phyloP scores from a whole-genome alignment of 352 stramenopile species.

The Pilasporangium apinafurcum region DNA sequence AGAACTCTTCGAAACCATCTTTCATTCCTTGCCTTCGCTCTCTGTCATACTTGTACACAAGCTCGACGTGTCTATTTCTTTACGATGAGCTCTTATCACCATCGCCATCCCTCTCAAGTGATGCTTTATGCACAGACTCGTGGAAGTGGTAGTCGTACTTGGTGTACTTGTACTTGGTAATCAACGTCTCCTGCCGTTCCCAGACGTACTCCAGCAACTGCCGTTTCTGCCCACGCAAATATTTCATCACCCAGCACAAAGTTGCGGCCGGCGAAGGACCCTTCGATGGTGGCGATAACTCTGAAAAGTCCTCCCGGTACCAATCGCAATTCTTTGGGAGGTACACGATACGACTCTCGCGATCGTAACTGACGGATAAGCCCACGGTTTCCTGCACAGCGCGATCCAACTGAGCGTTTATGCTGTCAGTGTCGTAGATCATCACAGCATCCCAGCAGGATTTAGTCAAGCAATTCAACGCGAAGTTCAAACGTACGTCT shows the following conservation, averaged over 20 bases:
- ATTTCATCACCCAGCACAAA: constrained; percentile 19
- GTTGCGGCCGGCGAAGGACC: constrained; percentile 19
- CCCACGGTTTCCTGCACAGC: constrained; percentile 19
- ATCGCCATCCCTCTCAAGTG: too few relatives aligned
- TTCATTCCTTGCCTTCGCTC: too few relatives aligned
- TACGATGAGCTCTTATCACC: too few relatives aligned
- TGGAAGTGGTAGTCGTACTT: constrained; percentile 57
- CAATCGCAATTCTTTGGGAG: constrained; percentile 55
- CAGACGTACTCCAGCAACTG: constrained; percentile 32
- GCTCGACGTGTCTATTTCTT: too few relatives aligned
- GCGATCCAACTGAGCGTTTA: constrained; percentile 44
- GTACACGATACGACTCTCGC: constrained; percentile 31
- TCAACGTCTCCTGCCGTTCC: constrained; percentile 16
- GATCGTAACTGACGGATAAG: constrained; percentile 31
- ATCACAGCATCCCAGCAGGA: constrained; percentile 27
- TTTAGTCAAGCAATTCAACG: constrained; percentile 52
- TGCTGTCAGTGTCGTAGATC: constrained; percentile 46
- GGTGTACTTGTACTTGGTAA: constrained; percentile 39
- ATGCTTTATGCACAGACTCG: too few relatives aligned
- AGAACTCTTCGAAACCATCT: too few relatives aligned
- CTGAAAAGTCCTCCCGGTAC: constrained; percentile 38
- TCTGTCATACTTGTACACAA: too few relatives aligned
- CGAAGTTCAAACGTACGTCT: constrained; percentile 56
- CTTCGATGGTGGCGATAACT: not conserved
- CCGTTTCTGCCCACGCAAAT: constrained; percentile 21